Conservation (phyloP, 768 basidiomycete species). For the Chalciporus pseudorubinellus region DNA sequence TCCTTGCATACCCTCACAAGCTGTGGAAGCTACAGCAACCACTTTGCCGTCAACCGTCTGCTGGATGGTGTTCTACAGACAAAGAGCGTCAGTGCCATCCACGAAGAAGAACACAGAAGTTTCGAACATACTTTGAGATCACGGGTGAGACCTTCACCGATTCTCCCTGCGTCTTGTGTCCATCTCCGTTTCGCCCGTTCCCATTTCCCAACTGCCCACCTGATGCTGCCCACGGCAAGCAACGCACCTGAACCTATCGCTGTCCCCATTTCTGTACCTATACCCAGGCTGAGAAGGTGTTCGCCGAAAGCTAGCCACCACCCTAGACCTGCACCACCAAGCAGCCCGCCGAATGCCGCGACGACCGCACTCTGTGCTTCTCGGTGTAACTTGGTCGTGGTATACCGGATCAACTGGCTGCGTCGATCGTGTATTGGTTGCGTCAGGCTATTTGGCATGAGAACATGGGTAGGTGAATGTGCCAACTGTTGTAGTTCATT, state of each 20-base stretch:
- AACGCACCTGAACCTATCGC: slow-evolving; percentile 60
- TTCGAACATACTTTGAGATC: slow-evolving; percentile 54
- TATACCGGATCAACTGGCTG: slow-evolving; percentile 50
- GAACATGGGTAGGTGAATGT: slow-evolving; percentile 42
- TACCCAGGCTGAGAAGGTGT: slow-evolving; percentile 35
- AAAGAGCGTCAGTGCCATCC: slow-evolving; percentile 1
- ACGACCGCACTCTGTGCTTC: slow-evolving; percentile 58
- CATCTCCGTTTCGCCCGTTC: slow-evolving; percentile 64
- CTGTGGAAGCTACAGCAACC: slow-evolving; percentile 47
- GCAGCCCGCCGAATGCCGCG: slow-evolving; percentile 46
- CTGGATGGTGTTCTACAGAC: slow-evolving; percentile 44
- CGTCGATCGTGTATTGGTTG: slow-evolving; percentile 51
- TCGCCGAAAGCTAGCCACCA: slow-evolving; percentile 52
- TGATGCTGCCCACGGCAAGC: slow-evolving; percentile 44
- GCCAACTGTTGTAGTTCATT: slow-evolving; percentile 57
- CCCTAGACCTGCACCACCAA: slow-evolving; percentile 49
- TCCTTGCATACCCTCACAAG: slow-evolving; percentile 45
- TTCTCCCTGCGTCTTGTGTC: slow-evolving; percentile 64
- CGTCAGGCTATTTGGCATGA: slow-evolving; percentile 47
- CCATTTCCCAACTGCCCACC: slow-evolving; percentile 68
- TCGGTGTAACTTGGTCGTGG: slow-evolving; percentile 60
- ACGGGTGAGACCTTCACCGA: slow-evolving; percentile 59
- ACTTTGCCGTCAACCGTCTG: slow-evolving; percentile 53
- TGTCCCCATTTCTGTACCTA: slow-evolving; percentile 51
- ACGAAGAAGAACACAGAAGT: not conserved